Conservation (phyloP, 2,329 filamentous ascomycete genomes). For the Cladorrhinum sp. region DNA sequence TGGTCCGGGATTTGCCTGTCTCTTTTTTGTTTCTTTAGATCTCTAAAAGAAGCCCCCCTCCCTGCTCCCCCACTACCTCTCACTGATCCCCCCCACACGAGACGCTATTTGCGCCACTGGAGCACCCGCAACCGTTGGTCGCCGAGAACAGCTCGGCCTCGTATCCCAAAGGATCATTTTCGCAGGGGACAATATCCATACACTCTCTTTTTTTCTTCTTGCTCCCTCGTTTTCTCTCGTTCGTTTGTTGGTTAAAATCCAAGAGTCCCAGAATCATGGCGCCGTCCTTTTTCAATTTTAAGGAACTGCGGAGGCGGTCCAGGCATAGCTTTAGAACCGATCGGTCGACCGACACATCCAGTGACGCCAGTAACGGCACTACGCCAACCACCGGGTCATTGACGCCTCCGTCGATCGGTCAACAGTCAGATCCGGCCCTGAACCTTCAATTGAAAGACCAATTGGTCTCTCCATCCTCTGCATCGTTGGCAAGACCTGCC, state of each 20-base stretch:
- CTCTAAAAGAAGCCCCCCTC: neutral
- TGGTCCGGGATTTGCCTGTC: neutral
- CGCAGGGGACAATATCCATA: neutral
- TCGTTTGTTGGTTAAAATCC: constrained; percentile 8
- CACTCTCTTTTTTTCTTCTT: neutral
- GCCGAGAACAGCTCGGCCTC: neutral
- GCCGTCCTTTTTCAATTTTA: constrained; percentile 64
- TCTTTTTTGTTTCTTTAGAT: neutral
- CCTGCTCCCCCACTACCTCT: neutral
- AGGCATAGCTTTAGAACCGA: constrained; percentile 69
- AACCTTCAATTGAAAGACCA: constrained; percentile 58
- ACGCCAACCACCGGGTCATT: constrained; percentile 65
- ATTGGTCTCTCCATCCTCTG: constrained; percentile 29
- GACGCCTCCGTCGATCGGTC: constrained; percentile 71
- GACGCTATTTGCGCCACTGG: constrained; percentile 7
- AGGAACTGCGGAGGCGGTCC: constrained; percentile 72
- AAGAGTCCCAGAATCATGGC: constrained; percentile 43
- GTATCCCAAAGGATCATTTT: constrained; percentile 4
- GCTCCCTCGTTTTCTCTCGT: neutral
- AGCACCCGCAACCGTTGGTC: constrained; percentile 1
- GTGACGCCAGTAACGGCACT: constrained; percentile 58
- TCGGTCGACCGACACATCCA: constrained; percentile 59
- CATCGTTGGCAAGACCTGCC: constrained; percentile 36
- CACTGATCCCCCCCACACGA: neutral
- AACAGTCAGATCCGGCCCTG: constrained; percentile 62